These are phyloP conservation scores for Zygotorulaspora danielsina DNA, from an alignment of 805 yeast species.

Conservation along the genomic window DNA sequence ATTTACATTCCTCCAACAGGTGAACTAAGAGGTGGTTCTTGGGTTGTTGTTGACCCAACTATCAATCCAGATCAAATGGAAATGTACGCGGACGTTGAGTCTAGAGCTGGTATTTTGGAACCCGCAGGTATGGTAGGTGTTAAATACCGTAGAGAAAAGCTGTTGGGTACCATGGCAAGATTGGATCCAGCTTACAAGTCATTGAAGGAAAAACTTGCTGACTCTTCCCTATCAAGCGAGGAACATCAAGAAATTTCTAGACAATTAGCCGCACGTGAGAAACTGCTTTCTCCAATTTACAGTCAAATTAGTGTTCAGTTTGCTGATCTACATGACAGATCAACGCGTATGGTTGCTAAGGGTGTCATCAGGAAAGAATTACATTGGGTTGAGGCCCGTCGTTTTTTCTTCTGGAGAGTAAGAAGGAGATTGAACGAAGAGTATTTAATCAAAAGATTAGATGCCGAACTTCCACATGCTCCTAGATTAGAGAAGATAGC, in stretches of 20 bases:
- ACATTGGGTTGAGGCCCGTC: constrained; percentile 82
- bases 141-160: constrained; percentile 91
- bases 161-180: constrained; percentile 86
- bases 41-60: constrained; percentile 99
- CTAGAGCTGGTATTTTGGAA: constrained; percentile 97
- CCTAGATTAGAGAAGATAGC: constrained; percentile 79
- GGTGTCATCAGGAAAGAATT: constrained; percentile 82
- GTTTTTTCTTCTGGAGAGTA: constrained; percentile 98
- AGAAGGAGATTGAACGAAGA: constrained; percentile 94
- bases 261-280: constrained; percentile 74
- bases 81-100: constrained; percentile 94
- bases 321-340: constrained; percentile 96
- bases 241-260: constrained; percentile 62
- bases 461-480: constrained; percentile 54
- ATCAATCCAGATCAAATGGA: constrained; percentile 97
- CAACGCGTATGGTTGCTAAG: constrained; percentile 96
- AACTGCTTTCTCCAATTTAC: constrained; percentile 76
- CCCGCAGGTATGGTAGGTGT: constrained; percentile 99
- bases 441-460: constrained; percentile 71
- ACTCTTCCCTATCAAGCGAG: constrained; percentile 51
- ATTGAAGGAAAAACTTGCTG: constrained; percentile 57
- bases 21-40: constrained; percentile 98
- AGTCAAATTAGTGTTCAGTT: constrained; percentile 90
- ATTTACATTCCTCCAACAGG: constrained; percentile 98
- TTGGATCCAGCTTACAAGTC: constrained; percentile 72